Conservation (phyloP, 768 basidiomycete genomes). For the Candolleomyces aberdarensis region DNA sequence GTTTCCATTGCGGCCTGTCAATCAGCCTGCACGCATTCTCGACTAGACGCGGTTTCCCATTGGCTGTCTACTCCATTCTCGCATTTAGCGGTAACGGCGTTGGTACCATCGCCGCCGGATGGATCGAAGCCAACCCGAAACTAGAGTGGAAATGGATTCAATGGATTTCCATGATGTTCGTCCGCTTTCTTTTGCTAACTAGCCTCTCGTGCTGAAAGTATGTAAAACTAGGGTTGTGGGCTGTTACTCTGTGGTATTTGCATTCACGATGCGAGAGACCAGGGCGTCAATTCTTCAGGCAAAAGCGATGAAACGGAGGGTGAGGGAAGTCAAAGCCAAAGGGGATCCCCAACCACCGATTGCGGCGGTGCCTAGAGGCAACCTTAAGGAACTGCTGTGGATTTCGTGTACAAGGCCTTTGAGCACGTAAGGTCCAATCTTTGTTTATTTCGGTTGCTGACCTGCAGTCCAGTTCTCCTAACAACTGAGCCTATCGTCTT, state of each 20-base stretch:
- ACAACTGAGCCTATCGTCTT: constrained; percentile 69
- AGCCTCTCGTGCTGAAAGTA: neutral
- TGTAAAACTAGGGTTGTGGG: constrained; percentile 12
- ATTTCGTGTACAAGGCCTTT: constrained; percentile 67
- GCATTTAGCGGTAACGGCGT: constrained; percentile 62
- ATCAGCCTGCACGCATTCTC: neutral
- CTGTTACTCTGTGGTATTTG: constrained; percentile 32
- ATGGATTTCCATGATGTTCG: constrained; percentile 71
- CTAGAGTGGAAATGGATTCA: constrained; percentile 83
- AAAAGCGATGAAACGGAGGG: constrained; percentile 49
- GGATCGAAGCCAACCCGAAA: constrained; percentile 56
- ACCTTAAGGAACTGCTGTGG: constrained; percentile 52
- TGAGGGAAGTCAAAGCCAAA: constrained; percentile 57
- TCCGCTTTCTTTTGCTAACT: constrained; percentile 8
- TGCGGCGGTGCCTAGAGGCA: constrained; percentile 50
- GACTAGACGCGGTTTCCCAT: constrained; percentile 65
- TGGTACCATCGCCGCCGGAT: constrained; percentile 62
- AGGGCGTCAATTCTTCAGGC: constrained; percentile 65
- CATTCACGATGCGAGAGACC: constrained; percentile 65
- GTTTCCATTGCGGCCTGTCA: neutral
- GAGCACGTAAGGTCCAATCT: constrained; percentile 37
- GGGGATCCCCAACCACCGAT: constrained; percentile 38
- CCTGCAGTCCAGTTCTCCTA: constrained; percentile 43
- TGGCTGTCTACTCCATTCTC: constrained; percentile 62
- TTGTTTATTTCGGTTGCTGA: neutral